Conservation (phyloP, 208 protist genomes). For the Endotrypanum monterogeii region DNA sequence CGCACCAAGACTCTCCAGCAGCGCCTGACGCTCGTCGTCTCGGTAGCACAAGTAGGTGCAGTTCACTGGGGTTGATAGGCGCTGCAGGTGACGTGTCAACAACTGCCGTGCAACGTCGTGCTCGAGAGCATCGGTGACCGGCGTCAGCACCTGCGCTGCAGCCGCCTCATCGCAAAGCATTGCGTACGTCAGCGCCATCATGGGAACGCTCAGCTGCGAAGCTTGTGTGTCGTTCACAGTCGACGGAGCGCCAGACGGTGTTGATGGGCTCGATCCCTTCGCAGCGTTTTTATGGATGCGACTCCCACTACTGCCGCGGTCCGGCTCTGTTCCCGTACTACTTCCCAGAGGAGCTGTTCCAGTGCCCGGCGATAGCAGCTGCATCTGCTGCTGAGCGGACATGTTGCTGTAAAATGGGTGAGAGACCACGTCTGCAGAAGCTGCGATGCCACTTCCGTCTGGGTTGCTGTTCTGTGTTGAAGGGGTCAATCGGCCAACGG, state of each 20-base stretch:
- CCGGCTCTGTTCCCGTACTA: slow-evolving; percentile 1
- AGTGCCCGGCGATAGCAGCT: not conserved
- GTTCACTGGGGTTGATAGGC: slow-evolving; percentile 48
- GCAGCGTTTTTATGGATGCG: not conserved
- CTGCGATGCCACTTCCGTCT: not conserved
- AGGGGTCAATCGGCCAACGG: slow-evolving; percentile 18
- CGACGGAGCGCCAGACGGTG: not conserved
- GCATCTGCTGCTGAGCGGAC: slow-evolving; percentile 15
- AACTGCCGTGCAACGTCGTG: slow-evolving; percentile 63
- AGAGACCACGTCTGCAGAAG: slow-evolving; percentile 8
- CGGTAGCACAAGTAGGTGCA: slow-evolving; percentile 80
- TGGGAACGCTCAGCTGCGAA: slow-evolving; percentile 46
- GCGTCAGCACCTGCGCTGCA: slow-evolving; percentile 44
- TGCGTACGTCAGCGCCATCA: slow-evolving; percentile 48
- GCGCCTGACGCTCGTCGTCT: slow-evolving; percentile 38
- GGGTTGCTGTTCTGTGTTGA: not conserved
- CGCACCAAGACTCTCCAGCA: slow-evolving; percentile 27
- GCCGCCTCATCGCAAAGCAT: slow-evolving; percentile 53
- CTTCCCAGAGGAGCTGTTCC: slow-evolving; percentile 2
- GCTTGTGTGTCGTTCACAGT: slow-evolving; percentile 6
- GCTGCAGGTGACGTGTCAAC: slow-evolving; percentile 61
- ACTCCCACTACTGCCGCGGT: not conserved
- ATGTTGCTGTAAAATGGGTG: slow-evolving; percentile 20
- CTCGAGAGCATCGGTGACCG: slow-evolving; percentile 50
- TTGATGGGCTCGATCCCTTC: not conserved